Evolutionary conservation across 768 basidiomycete genomes (phyloP), one percentile per base, ranked within the genome.

Genomic region (Lepiota brunneoincarnata): DNA sequence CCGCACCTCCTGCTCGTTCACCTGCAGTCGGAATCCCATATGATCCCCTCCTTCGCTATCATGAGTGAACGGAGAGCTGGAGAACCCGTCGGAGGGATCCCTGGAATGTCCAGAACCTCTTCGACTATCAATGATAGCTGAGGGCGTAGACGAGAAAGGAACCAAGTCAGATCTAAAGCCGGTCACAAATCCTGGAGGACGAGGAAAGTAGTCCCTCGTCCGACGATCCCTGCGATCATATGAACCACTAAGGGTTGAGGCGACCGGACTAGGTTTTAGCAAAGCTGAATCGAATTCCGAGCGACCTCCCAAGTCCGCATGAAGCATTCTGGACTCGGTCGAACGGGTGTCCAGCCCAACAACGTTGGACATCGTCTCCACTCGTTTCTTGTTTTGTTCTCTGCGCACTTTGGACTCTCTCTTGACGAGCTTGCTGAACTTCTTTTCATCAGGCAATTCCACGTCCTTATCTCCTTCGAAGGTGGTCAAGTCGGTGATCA

Each of bases 391-490:
- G 21, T 14, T 36, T 4, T 31, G 54, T n/a, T 52, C 35, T 39
- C 55, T 43, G 14, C 51, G 28, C 10, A 53, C 38, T 17, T 76
- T 81, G 12, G 88, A 88, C 62, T 84, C 81, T 63, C 81, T 81
- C 64, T 75, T 77, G 28, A 91, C 67, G 26, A 67, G 69, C 24
- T 69, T 64, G 48, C 77, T 83, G 21, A 91, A 69, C 55, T 70
- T 66, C 7, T 63, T 71, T 59, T 90, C 88, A 6, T 79, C 84
- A 1, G 81, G 82, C 17, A 81, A 66, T 14, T 72, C 68, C 12
- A 77, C 70, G 55, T 87, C 82, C 39, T 36, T 34, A 15, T 92
- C 89, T 21, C 88, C 89, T 56, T 91, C 87, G 62, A 89, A 92
- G 61, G 89, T 86, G 4, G 88, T 88, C 55, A 87, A 69, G 58